Conservation (phyloP, 495 filamentous ascomycete species). For the Lophiotrema nucula region DNA sequence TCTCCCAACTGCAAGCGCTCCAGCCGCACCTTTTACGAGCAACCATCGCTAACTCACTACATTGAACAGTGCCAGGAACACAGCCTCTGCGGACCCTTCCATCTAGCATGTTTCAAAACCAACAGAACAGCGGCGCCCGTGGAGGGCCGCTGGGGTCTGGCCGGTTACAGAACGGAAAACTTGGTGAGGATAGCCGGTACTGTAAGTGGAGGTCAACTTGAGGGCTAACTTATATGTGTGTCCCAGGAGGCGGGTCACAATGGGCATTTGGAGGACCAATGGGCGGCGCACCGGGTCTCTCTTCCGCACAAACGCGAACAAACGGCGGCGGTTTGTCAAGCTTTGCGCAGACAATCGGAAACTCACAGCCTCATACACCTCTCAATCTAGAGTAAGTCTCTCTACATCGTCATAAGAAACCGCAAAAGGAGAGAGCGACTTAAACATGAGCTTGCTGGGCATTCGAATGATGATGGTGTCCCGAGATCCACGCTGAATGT, state of each 20-base stretch:
- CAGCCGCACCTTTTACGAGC: no score
- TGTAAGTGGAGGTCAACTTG: neutral
- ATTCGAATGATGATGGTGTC: no score
- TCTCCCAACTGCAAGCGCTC: no score
- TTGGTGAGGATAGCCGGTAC: slow-evolving; percentile 23
- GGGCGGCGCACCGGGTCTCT: slow-evolving; percentile 61
- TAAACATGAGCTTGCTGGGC: no score
- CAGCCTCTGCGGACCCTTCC: slow-evolving; percentile 31
- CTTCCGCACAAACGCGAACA: slow-evolving; percentile 60
- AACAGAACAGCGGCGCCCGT: slow-evolving; percentile 27
- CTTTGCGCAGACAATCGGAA: slow-evolving; percentile 79
- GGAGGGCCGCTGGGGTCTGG: slow-evolving; percentile 27
- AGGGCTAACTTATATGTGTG: slow-evolving; percentile 9
- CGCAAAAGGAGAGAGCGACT: slow-evolving; percentile 2
- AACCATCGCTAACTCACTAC: no score
- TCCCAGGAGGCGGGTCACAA: slow-evolving; percentile 27
- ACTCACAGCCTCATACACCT: slow-evolving; percentile 70
- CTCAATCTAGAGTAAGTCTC: slow-evolving; percentile 78
- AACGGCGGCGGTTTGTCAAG: slow-evolving; percentile 59
- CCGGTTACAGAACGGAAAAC: slow-evolving; percentile 36
- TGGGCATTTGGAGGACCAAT: slow-evolving; percentile 55
- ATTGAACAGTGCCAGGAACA: no score
- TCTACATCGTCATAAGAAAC: slow-evolving; percentile 8
- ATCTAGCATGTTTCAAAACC: slow-evolving; percentile 33
- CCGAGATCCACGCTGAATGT: slow-evolving; percentile 19